Base-by-base conservation (phyloP, 345 rosid genomes). In the Pelargonium nanum region DNA sequence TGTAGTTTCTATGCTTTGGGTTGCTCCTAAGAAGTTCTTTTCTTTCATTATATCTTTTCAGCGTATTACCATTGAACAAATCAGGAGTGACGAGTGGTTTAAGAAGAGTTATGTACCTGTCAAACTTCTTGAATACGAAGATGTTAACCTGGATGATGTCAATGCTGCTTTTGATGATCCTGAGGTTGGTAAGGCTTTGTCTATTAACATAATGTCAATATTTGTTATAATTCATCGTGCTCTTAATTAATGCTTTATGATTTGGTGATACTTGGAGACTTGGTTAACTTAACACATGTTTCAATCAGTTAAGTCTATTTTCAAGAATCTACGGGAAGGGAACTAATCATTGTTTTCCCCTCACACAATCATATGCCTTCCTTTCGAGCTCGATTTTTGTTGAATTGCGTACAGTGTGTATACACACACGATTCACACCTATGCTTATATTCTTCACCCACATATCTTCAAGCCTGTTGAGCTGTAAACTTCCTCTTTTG, bases 101-200 rank as follows among this genome's bases (percentile, higher is more conserved):
- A 69, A 75, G 70, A 92, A 74, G 75, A 63, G 66, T 64, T 82
- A 82, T 77, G 68, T 60, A 62, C 94, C 95, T 57, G 93, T 77
- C 30, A 77, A 79, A 81, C 80, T 82, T 68, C 60, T 83, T 51
- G 98, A 89, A 62, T 81, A 83, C 8, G 98, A 92, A 79, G 88
- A 89, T 68, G 95, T 93, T 61, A 85, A 93, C 72, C 75, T 93
- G 67, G 99, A 93, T 78, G 97, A 93, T 72, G 78, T 89, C 65
- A 81, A 93, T 81, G 96, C 97, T 48, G 88, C 82, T 67, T 93
- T 87, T 70, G 87, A 85, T 75, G 89, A 87, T 68, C 85, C 88
- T 0, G 99, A 84, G 94, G 95, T 92, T 71, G 21, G 81, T 70
- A 59, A 69, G 68, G 72, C 57, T 62, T 60, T 63, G 24, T 24